Evolutionary conservation across 371 early-diverging fungal species (phyloP), one percentile per base, ranked within the genome.

Genomic region (Globomyces sp.): DNA sequence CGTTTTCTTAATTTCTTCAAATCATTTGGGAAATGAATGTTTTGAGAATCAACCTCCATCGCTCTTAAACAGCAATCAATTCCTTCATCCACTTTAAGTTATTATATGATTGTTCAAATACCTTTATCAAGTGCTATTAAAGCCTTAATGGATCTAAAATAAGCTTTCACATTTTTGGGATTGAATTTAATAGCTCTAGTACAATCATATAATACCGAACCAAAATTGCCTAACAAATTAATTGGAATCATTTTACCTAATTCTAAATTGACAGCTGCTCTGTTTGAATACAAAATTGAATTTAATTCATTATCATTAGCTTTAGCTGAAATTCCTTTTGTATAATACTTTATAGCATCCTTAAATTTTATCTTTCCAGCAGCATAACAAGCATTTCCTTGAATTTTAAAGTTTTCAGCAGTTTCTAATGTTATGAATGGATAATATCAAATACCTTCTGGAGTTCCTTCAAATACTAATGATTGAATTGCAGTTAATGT

Each of bases 261-360:
- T 70, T 94, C 92, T 10, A 98, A 71, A 68, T 97, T 92, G 42
- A 89, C 92, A 0, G 96, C 96, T 1, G 99, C 99, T 13, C 99
- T 78, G 76, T 98, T 98, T 4, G 85, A 83, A 67, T 86, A 84
- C 50, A 95, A 87, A 0, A 87, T 81, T 50, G 93, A 89, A 41
- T 87, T 88, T 41, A 97, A 83, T 48, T 81, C 82, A 2, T 63
- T 67, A 72, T 95, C 92, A 9, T 82, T 81, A 72, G 90, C 89
- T n/a, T 89, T 87, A 9, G 86, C 87, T 6, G 87, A 90, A 40
- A 98, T 72, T 0, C 90, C 99, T 57, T 91, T 85, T 36, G 94
- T 90, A 79, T 97, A 98, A 77, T 77, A 95, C 42, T 80, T 69
- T 47, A 91, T 82, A 8, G 98, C 99, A 64, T 93, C 90, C 57